These are phyloP conservation scores for Myxozyma vanderwaltii DNA, from an alignment of 805 yeast genomes.

Conservation along the genomic window DNA sequence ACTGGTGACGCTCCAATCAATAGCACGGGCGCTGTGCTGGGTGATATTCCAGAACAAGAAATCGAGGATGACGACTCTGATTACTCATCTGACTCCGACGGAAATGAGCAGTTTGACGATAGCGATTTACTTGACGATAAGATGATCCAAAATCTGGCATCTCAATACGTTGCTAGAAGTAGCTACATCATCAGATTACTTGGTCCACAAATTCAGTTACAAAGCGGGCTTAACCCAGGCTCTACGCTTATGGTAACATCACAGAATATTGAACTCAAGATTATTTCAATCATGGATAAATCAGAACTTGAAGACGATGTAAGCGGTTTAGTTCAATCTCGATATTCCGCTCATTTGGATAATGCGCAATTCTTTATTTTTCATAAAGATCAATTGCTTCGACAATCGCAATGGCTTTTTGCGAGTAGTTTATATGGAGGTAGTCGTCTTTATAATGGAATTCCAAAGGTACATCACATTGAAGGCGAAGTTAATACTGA, in stretches of 20 bases:
- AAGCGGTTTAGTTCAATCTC: constrained; percentile 56
- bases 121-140: constrained; percentile 25
- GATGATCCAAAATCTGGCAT: constrained; percentile 42
- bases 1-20: background rate
- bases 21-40: constrained; percentile 3
- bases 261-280: constrained; percentile 67
- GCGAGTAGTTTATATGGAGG: constrained; percentile 64
- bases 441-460: constrained; percentile 33
- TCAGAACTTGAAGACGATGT: constrained; percentile 48
- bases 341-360: constrained; percentile 68
- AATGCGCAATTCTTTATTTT: constrained; percentile 75
- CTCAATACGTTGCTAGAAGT: constrained; percentile 41
- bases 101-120: background rate
- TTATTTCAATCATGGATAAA: constrained; percentile 62
- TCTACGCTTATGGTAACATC: constrained; percentile 71
- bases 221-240: constrained; percentile 54
- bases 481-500: background rate
- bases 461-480: background rate
- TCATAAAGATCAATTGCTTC: constrained; percentile 51
- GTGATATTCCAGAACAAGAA: constrained; percentile 18
- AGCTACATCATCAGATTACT: constrained; percentile 67
- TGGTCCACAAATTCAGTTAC: constrained; percentile 81
- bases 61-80: background rate
- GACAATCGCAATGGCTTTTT: constrained; percentile 46
- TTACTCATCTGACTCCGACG: constrained; percentile 1